Base-by-base conservation (phyloP, 148 eudicot species). In the Agrostemma githago region DNA sequence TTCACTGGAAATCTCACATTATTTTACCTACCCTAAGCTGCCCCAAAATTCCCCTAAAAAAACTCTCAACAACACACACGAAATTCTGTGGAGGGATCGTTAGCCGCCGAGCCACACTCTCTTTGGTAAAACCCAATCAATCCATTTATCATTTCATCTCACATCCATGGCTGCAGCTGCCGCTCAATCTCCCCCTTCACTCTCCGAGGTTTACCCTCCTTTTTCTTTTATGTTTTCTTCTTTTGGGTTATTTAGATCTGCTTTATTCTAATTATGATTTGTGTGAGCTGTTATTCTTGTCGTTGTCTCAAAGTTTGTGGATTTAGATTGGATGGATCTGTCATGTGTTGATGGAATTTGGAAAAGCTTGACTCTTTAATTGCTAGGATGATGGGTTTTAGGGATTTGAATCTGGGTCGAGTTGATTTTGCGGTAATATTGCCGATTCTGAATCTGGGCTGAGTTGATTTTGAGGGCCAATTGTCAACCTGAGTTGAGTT, bases 111-210 rank as follows among this genome's bases (percentile, higher is more conserved):
- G 48, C 62, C 61, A 16, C 74, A 21, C 44, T 2, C 15, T 59
- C 62, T 68, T 62, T 56, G 0, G 2, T 10, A 12, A 51, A 65
- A 62, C 60, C 57, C 34, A 26, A 26, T 26, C 34, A 26, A 0
- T 26, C 34, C 74, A 68, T 42, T 40, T 19, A 39, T 56, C 42
- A 42, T 9, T 21, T 58, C 66, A 59, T 56, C 34, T 10, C 20
- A 62, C 54, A 42, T 43, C 81, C 2, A 82, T 79, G 84, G 82
- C 84, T 68, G 74, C 72, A 61, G 54, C 39, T n/a, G 70, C 78
- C 17, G 2, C 61, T 74, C 68, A 63, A 57, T 68, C 78, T 19
- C 39, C 79, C 6, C 85, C 85, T 75, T 82, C 85, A 60, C 82
- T 79, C 9, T 51, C 82, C 41, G 71, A 79, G 82, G 85, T 82